Conservation (phyloP, 78 protist genomes). For the Mastigamoeba balamuthi region DNA sequence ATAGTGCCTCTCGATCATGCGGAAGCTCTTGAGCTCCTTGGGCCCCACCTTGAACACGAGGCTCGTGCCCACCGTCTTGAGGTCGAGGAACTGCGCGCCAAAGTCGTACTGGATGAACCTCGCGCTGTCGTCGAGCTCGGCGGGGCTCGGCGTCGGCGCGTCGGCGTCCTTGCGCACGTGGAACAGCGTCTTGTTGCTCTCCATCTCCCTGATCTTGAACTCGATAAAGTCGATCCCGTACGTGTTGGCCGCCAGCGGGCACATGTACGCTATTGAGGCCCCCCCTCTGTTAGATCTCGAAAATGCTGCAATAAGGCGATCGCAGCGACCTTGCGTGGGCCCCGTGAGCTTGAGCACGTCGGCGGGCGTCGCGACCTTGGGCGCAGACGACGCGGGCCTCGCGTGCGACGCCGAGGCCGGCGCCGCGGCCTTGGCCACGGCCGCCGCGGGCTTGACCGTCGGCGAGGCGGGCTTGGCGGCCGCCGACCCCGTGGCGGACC, state of each 20-base stretch:
- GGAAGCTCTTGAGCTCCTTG: slow-evolving; percentile 42
- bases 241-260: slow-evolving; percentile 44
- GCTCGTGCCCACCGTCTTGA: slow-evolving; percentile 31
- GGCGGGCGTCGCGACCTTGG: background rate
- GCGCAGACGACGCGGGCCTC: too few species aligned
- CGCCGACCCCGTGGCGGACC: too few species aligned
- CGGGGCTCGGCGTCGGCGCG: background rate
- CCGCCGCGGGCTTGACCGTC: too few species aligned
- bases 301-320: too few species aligned
- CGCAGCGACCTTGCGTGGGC: background rate
- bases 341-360: background rate
- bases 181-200: slow-evolving; percentile 6
- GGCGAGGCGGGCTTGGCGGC: too few species aligned
- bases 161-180: background rate
- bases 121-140: background rate
- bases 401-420: too few species aligned
- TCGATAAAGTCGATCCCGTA: slow-evolving; percentile 54
- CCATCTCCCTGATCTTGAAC: slow-evolving; percentile 58
- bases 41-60: slow-evolving; percentile 56
- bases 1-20: slow-evolving; percentile 82
- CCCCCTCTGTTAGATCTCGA: background rate
- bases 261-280: slow-evolving; percentile 28
- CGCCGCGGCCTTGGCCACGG: too few species aligned
- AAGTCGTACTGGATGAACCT: slow-evolving; percentile 51
- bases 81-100: slow-evolving; percentile 3